These are phyloP conservation scores for Begonia peltatifolia DNA, from an alignment of 306 rosid genomes.

Conservation along the genomic window DNA sequence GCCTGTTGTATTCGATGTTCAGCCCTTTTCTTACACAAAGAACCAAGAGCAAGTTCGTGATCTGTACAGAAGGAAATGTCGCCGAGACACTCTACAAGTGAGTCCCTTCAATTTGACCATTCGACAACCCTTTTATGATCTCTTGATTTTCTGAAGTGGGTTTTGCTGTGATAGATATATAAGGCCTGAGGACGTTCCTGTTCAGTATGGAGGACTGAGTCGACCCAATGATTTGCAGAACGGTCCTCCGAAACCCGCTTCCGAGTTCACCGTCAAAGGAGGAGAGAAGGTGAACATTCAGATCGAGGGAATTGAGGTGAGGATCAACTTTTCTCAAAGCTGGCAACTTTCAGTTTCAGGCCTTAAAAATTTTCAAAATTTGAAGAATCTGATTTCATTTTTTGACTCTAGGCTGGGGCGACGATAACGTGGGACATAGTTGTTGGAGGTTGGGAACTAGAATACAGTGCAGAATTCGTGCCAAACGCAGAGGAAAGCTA, in stretches of 20 bases:
- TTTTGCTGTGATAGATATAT: constrained; percentile 39
- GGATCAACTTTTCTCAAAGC: not conserved
- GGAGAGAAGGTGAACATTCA: constrained; percentile 97
- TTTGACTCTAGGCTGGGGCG: constrained; percentile 45
- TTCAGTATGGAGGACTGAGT: constrained; percentile 86
- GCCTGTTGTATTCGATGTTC: constrained; percentile 73
- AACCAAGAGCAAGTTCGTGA: constrained; percentile 94
- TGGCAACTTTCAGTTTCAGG: not conserved
- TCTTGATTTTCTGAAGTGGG: constrained; percentile 7
- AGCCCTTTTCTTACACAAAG: constrained; percentile 92
- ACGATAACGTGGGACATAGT: constrained; percentile 91
- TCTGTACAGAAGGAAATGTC: constrained; percentile 84
- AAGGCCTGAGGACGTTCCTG: constrained; percentile 88
- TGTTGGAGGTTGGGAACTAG: constrained; percentile 96
- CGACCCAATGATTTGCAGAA: constrained; percentile 48
- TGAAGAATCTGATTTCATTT: not conserved
- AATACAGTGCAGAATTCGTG: constrained; percentile 82
- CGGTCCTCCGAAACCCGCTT: constrained; percentile 89
- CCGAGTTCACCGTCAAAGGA: constrained; percentile 82
- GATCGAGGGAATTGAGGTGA: constrained; percentile 96
- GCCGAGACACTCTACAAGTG: constrained; percentile 92
- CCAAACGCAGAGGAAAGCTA: constrained; percentile 69
- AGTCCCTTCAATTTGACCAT: constrained; percentile 6
- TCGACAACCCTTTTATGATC: not conserved
- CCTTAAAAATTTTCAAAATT: not conserved